Base-by-base conservation (phyloP, 2,329 filamentous ascomycete genomes). In the Penicillium sp. region DNA sequence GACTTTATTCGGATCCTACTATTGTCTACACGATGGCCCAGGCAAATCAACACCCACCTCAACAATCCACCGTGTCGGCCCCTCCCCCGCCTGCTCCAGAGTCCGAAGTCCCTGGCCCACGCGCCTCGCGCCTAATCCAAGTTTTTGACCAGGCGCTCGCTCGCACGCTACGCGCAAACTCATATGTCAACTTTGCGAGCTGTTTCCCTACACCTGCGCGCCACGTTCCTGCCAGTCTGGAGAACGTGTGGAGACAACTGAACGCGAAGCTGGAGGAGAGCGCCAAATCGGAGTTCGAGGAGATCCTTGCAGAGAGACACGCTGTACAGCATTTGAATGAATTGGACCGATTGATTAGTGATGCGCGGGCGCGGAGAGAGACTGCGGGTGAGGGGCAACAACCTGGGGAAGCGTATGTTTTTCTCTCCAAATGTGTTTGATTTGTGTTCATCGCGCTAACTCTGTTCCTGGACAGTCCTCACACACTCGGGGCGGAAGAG, bases 171-270 rank as follows among this genome's bases (percentile, higher is more conserved):
- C 76, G 77, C 51, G 79, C 79, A 42, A 81, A 79, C 63, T 79
- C 74, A 8, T 78, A 81, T 61, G 69, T 71, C 40, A 83, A 82
- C 56, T 85, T 84, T 61, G 74, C 78, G 0, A 69, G 78, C 20
- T 85, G 81, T 57, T 84, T 84, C 54, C 81, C 81, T 0, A 85
- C 81, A 0, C 76, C 80, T 1, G 77, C 80, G 14, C 69, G 72
- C 56, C 71, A 81, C 56, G 78, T 78, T 9, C 76, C 79, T 1
- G 75, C 75, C 22, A 75, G 74, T 34, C 59, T 85, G 47, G 75
- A 80, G 56, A 71, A 72, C 3, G 69, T 85, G 18, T 79, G 80
- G 67, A 70, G 74, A 44, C 78, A 83, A 53, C 73, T 84, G 53
- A 77, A 78, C 34, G 73, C 74, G 41, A 76, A 81, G 55, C 63